Base-by-base conservation (phyloP, 148 eudicot genomes). In the Nyssa sinensis region DNA sequence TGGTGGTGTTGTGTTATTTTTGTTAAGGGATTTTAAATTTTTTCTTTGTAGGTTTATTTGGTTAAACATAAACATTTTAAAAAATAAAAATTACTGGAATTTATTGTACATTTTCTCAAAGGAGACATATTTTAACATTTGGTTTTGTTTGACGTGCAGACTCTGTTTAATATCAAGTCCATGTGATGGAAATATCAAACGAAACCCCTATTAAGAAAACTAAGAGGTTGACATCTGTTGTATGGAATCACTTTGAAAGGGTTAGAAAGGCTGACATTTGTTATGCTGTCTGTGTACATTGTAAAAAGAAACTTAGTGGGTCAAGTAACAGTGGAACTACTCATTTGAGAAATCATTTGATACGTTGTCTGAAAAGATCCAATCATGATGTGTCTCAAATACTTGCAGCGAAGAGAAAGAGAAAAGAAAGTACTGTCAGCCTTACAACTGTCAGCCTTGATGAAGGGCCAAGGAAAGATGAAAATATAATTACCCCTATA, bases 321-420 rank as follows among this genome's bases (percentile, higher is more conserved):
- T 94, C 98, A 67, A 94, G 97, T 82, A 94, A 92, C 69, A 94
- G 98, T 66, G 98, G 98, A 77, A 94, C 98, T 33, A 94, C 98
- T 59, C 98, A 94, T 84, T 78, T 94, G 67, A 90, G 98, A 78
- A 94, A 94, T 83, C 98, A 94, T 89, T 78, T 94, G 85, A 77
- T 94, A 82, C 86, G 98, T 72, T 94, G 98, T 83, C 81, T 94
- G 84, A 94, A 94, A 79, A 81, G 94, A 70, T 90, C 98, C 41
- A 90, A 92, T 79, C 85, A 71, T 81, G 98, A 94, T 80, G 96
- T 92, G 75, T 86, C 98, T 73, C 97, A 94, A 78, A 77, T 92
- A 65, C 94, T 94, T 41, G 82, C 96, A 57, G 87, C 83, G 28
- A 94, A 94, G 80, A 88, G 89, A 81, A 89, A 87, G 86, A 86